A percentile compares a stretch with the other conserved stretches of the same genome.
These are phyloP conservation scores for Dalbergia cochinchinensis DNA, from an alignment of 306 rosid species.

Conservation along the genomic window DNA sequence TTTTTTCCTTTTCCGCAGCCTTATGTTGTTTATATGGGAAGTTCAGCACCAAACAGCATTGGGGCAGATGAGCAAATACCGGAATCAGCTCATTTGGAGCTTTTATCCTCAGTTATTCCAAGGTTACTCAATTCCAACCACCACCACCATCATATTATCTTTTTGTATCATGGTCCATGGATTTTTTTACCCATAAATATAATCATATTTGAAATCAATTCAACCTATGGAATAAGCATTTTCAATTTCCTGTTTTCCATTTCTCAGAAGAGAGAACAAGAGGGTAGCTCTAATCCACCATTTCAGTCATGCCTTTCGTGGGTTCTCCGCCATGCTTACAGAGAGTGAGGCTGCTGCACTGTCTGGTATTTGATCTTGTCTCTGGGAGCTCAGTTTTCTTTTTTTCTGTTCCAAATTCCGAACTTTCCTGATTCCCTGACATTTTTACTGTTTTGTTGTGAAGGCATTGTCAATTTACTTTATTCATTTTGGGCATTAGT, in stretches of 20 bases:
- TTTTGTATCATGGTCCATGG: not conserved
- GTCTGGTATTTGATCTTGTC: slow-evolving; percentile 63
- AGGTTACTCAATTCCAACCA: slow-evolving; percentile 40
- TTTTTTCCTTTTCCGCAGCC: slow-evolving; percentile 56
- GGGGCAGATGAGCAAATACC: slow-evolving; percentile 48
- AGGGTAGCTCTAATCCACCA: slow-evolving; percentile 67
- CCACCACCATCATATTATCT: not conserved
- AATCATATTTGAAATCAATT: slow-evolving; percentile 13
- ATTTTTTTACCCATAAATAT: slow-evolving; percentile 1
- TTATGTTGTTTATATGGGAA: slow-evolving; percentile 92
- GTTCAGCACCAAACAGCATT: slow-evolving; percentile 57
- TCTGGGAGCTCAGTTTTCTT: not conserved
- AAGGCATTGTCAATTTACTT: slow-evolving; percentile 17
- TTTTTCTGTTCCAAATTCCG: slow-evolving; percentile 30
- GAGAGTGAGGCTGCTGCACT: slow-evolving; percentile 79
- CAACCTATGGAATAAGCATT: not conserved
- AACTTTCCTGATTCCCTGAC: slow-evolving; percentile 25
- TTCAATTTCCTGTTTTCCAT: not conserved
- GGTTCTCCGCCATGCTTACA: slow-evolving; percentile 94
- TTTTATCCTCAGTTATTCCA: slow-evolving; percentile 71
- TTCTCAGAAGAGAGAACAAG: slow-evolving; percentile 69
- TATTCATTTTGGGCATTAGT: slow-evolving; percentile 4
- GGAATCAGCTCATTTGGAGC: slow-evolving; percentile 63
- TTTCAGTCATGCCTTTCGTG: slow-evolving; percentile 80
- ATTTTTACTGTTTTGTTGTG: slow-evolving; percentile 28